Percentiles rank a stretch among this genome's conserved stretches.
These are phyloP conservation scores for Arthrinium phaeospermum DNA, from an alignment of 2,329 filamentous ascomycete species.

Conservation along the genomic window DNA sequence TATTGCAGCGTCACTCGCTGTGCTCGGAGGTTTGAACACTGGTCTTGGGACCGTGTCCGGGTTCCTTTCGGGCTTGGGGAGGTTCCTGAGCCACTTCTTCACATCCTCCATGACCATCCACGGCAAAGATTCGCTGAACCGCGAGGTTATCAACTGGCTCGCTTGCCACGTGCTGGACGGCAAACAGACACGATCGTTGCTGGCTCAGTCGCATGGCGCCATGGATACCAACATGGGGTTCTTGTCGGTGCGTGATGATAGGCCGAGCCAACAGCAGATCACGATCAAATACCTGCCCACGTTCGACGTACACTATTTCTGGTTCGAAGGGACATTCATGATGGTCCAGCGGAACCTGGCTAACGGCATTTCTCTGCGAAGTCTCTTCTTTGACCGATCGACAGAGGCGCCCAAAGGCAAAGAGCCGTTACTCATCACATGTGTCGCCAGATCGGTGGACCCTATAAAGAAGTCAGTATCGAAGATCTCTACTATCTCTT, in stretches of 20 bases:
- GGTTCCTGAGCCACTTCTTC: neutral
- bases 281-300: neutral
- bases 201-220: neutral
- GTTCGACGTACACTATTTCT: neutral
- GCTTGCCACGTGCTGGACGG: neutral
- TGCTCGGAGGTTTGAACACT: neutral
- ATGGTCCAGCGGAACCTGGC: neutral
- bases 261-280: neutral
- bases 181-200: neutral
- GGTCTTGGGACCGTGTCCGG: neutral
- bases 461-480: neutral
- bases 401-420: neutral
- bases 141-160: conserved; percentile 15
- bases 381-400: neutral
- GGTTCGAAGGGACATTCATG: conserved; percentile 3
- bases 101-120: neutral
- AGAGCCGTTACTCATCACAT: neutral
- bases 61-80: neutral
- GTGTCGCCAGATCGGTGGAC: neutral
- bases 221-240: too few relatives aligned
- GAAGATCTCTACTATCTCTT: neutral
- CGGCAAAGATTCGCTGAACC: neutral
- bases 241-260: neutral
- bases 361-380: neutral
- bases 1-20: neutral